These are phyloP conservation scores for Candida gorgasii DNA, from an alignment of 805 yeast species.

Conservation along the genomic window DNA sequence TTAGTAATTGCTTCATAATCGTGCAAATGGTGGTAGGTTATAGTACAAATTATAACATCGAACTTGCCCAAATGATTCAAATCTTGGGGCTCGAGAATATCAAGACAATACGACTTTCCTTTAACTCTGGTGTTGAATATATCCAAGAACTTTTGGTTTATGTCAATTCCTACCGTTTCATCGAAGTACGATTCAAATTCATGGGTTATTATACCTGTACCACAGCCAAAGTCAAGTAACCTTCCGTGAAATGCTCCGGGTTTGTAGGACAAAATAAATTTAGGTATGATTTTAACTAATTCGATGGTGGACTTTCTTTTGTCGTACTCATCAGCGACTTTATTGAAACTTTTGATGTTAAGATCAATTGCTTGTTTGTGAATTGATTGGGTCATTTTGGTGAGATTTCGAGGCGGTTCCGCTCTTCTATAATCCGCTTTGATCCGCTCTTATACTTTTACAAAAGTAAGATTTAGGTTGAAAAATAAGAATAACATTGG, in stretches of 20 bases:
- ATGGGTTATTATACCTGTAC: conserved; percentile 39
- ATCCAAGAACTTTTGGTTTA: conserved; percentile 26
- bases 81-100: conserved; percentile 24
- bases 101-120: conserved; percentile 20
- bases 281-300: conserved; percentile 4
- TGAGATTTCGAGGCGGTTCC: no score
- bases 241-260: background rate
- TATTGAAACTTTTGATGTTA: conserved; percentile 15
- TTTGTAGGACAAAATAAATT: conserved; percentile 2
- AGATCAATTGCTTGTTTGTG: conserved; percentile 25
- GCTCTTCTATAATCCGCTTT: no score
- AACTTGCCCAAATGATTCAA: conserved; percentile 21
- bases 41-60: conserved; percentile 37
- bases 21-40: conserved; percentile 42
- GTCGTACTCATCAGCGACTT: conserved; percentile 22
- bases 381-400: background rate
- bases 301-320: conserved; percentile 17
- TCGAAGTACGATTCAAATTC: conserved; percentile 28
- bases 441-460: no score
- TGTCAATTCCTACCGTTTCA: conserved; percentile 32
- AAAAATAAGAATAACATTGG: no score
- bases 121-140: conserved; percentile 7
- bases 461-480: no score
- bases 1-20: conserved; percentile 29
- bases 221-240: conserved; percentile 45